These are phyloP conservation scores for Phoma herbarum DNA, from an alignment of 2,329 filamentous ascomycete genomes.

Conservation along the genomic window DNA sequence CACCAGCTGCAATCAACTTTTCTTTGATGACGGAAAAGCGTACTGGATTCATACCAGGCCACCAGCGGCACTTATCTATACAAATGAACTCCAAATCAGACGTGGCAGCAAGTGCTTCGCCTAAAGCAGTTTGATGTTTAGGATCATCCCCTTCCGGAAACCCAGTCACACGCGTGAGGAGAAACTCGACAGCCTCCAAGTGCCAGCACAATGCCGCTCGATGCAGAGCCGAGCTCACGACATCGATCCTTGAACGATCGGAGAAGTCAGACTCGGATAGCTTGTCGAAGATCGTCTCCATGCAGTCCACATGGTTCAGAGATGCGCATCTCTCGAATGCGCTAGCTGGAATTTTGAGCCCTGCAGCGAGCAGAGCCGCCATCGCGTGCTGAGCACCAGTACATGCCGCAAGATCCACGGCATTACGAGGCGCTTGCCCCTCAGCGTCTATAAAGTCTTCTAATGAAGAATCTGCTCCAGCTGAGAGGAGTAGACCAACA, in stretches of 20 bases:
- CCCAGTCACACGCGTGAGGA: slow-evolving; percentile 4
- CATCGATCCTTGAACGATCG: neutral
- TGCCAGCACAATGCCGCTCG: slow-evolving; percentile 3
- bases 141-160: slow-evolving; percentile 1
- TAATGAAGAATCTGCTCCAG: neutral
- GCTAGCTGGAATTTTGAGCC: neutral
- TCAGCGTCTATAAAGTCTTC: neutral
- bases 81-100: neutral
- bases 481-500: neutral
- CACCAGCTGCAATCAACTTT: neutral
- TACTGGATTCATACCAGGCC: neutral
- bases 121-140: neutral
- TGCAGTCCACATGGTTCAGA: neutral
- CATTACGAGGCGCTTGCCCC: neutral
- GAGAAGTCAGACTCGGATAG: neutral
- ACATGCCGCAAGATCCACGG: neutral
- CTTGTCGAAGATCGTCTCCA: neutral
- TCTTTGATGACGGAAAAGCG: neutral
- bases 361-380: neutral
- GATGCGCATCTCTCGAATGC: neutral
- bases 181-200: slow-evolving; percentile 5
- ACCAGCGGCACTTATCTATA: neutral
- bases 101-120: neutral
- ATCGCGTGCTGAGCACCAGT: neutral
- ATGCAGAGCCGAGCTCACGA: neutral